Evolutionary conservation across 345 rosid species (phyloP), one percentile per base, ranked within the genome.

Genomic region (Iberis pinnata): DNA sequence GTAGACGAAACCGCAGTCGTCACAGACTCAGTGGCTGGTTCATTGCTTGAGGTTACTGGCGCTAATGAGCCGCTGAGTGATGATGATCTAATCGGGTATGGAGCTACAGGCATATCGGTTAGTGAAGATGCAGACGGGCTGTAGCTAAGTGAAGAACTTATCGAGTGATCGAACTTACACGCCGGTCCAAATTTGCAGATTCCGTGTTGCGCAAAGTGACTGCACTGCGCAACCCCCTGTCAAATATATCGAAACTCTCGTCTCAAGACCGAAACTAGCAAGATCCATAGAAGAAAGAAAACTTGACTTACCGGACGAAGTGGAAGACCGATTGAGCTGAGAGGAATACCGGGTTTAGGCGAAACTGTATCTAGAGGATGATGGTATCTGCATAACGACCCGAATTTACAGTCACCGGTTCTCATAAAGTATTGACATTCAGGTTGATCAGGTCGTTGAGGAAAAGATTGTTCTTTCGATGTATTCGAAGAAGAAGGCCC

Each of bases 101-200:
- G 89, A 9, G 85, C 80, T 36, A 88, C 88, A 0, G 97, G 97
- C 87, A 93, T 86, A 65, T 93, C 99, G 10, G 82, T 69, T 12
- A 93, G 75, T 38, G 99, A 88, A 62, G 95, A 93, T 13, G 86
- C 94, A 4, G 97, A 88, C 7, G 95, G 90, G 58, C 85, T 88
- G 86, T 88, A 83, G 67, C 87, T 79, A 19, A 79, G 74, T 0
- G 72, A 53, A 59, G 72, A 53, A 61, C 78, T 77, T 74, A 78
- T 75, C 6, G 94, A 82, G 76, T 93, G 99, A 50, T 93, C 89
- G 49, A 82, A 93, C 75, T 74, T 85, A 70, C 96, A 88, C 3
- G 85, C 74, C 15, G 79, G 46, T 17, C 89, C 88, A 57, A 81
- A 84, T 72, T 81, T 87, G 81, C 96, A 84, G 9, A 60, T 77